Percentiles rank a stretch among this genome's conserved stretches.
phyloP scores from a whole-genome alignment of 108 stramenopile genomes.

The Cylindrotheca closterium region DNA sequence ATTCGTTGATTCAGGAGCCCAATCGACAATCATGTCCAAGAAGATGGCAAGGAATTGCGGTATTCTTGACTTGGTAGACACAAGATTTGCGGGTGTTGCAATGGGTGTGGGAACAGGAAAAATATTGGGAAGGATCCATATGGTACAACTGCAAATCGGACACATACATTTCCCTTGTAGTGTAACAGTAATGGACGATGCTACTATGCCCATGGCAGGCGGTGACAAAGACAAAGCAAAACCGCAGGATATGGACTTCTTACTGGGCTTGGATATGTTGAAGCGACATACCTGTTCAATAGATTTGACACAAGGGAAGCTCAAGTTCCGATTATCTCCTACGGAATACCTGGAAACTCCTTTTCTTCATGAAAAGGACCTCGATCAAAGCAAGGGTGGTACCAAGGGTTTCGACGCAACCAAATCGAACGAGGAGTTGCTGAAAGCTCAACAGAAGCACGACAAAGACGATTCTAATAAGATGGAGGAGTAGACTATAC shows the following conservation, averaged over 20 bases:
- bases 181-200: conserved; percentile 83
- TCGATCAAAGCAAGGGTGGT: conserved; percentile 77
- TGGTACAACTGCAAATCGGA: conserved; percentile 70
- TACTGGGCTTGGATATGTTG: conserved; percentile 97
- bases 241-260: conserved; percentile 91
- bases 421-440: conserved; percentile 49
- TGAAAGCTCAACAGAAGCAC: conserved; percentile 24
- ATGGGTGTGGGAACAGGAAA: conserved; percentile 93
- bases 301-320: conserved; percentile 71
- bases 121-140: conserved; percentile 87
- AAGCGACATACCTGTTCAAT: conserved; percentile 90
- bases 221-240: conserved; percentile 9
- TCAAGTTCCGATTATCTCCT: conserved; percentile 49
- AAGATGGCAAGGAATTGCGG: conserved; percentile 77
- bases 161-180: conserved; percentile 60
- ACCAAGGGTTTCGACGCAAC: conserved; percentile 80
- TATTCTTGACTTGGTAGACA: conserved; percentile 82
- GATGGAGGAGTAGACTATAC: conserved; percentile 11
- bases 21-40: conserved; percentile 87
- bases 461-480: conserved; percentile 12
- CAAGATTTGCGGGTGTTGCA: conserved; percentile 84
- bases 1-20: conserved; percentile 97
- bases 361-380: conserved; percentile 88
- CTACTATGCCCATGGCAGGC: conserved; percentile 32
- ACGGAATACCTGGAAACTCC: conserved; percentile 51